These are phyloP conservation scores for Mycena albidolilacea DNA, from an alignment of 768 basidiomycete genomes.

Conservation along the genomic window DNA sequence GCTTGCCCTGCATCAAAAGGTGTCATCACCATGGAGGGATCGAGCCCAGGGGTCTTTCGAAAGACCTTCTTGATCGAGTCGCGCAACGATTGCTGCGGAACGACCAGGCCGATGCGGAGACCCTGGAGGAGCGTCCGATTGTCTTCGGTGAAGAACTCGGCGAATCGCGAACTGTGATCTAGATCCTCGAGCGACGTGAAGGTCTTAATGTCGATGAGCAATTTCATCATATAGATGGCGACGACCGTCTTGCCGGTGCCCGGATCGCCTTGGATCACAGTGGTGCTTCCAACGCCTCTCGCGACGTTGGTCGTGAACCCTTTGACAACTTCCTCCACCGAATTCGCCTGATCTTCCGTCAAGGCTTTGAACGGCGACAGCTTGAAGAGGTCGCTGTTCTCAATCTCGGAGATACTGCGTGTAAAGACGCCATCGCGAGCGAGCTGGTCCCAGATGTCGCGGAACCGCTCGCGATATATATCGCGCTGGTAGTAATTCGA, in stretches of 20 bases:
- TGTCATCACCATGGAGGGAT: slow-evolving; percentile 34
- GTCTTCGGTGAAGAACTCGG: slow-evolving; percentile 35
- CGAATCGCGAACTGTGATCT: slow-evolving; percentile 30
- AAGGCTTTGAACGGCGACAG: slow-evolving; percentile 36
- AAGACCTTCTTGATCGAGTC: slow-evolving; percentile 34
- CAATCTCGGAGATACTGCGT: slow-evolving; percentile 33
- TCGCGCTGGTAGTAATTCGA: slow-evolving; percentile 35
- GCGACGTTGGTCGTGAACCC: slow-evolving; percentile 22
- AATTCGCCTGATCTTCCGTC: slow-evolving; percentile 34
- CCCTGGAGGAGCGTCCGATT: slow-evolving; percentile 32
- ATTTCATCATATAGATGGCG: slow-evolving; percentile 36
- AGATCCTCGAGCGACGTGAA: slow-evolving; percentile 31
- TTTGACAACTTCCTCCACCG: slow-evolving; percentile 29
- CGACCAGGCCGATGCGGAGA: slow-evolving; percentile 31
- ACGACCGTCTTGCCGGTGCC: slow-evolving; percentile 32
- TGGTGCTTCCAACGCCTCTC: slow-evolving; percentile 33
- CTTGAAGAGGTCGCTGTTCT: slow-evolving; percentile 34
- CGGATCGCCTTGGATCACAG: slow-evolving; percentile 32
- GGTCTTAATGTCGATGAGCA: slow-evolving; percentile 32
- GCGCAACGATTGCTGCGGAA: slow-evolving; percentile 35
- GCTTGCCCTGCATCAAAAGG: slow-evolving; percentile 30
- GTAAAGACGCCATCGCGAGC: slow-evolving; percentile 33
- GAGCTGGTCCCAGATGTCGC: slow-evolving; percentile 34
- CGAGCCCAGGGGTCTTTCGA: slow-evolving; percentile 32
- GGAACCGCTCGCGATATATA: slow-evolving; percentile 34